Evolutionary conservation across 1,284 basidiomycete genomes (phyloP), one percentile per base, ranked within the genome.

Genomic region (Sanghuangporus weigelae): DNA sequence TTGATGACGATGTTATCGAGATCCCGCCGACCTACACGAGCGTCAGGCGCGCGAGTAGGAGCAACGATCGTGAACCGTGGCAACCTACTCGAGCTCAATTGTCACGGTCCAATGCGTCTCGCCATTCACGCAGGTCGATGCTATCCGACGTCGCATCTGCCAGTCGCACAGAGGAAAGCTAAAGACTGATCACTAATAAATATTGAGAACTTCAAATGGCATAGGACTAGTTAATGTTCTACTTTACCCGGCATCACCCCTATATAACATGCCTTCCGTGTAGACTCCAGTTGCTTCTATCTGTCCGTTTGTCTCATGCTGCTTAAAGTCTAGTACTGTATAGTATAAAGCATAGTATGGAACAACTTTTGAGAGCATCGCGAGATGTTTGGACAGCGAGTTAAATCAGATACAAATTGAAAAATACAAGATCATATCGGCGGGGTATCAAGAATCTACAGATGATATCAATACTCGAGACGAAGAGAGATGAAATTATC

Each of bases 1-100:
- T 60, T 26, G 39, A 54, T 12, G 63, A 60, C 12, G 12, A 10
- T 19, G 21, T 56, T 7, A 50, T 59, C 8, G 65, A 66, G 31
- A 57, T 66, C 14, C 65, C 65, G 31, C 65, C 65, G 36, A 56
- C 62, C 31, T 66, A 66, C 53, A 26, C 63, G 31, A 64, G 63
- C 39, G 57, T 64, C 4, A 26, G 62, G 16, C 46, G 56, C 38
- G 48, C 48, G 36, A 63, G 56, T 35, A 35, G 23, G 44, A 58
- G 21, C 12, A 35, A 36, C 7, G 26, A 14, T 58, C 39, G 40
- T 31, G 40, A 58, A 55, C 36, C 35, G 31, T 51, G 46, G 38
- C 54, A 46, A 23, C 35, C 58, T 49, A 31, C 16, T 14, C 26
- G 60, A n/a, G 38, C 60, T 35, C 23, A 51, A 19, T 39, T 62